Percentiles rank a stretch among this genome's conserved stretches.
These are phyloP conservation scores for Talaromyces adpressus DNA, from an alignment of 495 filamentous ascomycete genomes.

Conservation along the genomic window DNA sequence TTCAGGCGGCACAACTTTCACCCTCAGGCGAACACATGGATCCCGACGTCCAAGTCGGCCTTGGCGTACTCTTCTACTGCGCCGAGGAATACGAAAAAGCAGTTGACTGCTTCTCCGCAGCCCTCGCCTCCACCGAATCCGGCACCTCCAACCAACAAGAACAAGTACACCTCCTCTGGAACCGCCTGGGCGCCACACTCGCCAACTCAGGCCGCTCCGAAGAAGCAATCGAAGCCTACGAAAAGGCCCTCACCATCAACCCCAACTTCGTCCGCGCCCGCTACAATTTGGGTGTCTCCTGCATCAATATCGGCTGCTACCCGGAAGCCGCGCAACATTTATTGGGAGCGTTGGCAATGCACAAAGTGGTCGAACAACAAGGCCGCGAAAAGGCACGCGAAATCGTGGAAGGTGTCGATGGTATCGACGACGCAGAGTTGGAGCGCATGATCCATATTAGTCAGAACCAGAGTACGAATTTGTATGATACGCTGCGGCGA, in stretches of 20 bases:
- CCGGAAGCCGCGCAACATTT: conserved; percentile 90
- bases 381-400: conserved; percentile 75
- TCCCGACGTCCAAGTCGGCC: conserved; percentile 93
- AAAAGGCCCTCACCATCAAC: conserved; percentile 77
- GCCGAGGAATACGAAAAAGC: conserved; percentile 97
- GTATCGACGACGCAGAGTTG: conserved; percentile 60
- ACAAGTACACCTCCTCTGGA: conserved; percentile 93
- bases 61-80: conserved; percentile 97
- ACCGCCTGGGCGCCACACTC: conserved; percentile 90
- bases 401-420: conserved; percentile 57
- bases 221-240: conserved; percentile 95
- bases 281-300: conserved; percentile 93
- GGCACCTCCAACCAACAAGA: conserved; percentile 66
- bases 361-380: conserved; percentile 84
- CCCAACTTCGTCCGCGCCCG: conserved; percentile 95
- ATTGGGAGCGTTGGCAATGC: conserved; percentile 92
- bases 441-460: conserved; percentile 66
- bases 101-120: conserved; percentile 94
- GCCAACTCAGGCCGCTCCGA: conserved; percentile 90
- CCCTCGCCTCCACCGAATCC: conserved; percentile 72
- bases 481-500: conserved; percentile 85
- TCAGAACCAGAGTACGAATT: conserved; percentile 93
- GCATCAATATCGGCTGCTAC: conserved; percentile 96
- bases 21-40: conserved; percentile 89
- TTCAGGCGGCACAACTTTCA: conserved; percentile 82